A percentile compares a stretch with the other conserved stretches of the same genome.
phyloP scores from a whole-genome alignment of 768 basidiomycete species.

The Suillus lakei region DNA sequence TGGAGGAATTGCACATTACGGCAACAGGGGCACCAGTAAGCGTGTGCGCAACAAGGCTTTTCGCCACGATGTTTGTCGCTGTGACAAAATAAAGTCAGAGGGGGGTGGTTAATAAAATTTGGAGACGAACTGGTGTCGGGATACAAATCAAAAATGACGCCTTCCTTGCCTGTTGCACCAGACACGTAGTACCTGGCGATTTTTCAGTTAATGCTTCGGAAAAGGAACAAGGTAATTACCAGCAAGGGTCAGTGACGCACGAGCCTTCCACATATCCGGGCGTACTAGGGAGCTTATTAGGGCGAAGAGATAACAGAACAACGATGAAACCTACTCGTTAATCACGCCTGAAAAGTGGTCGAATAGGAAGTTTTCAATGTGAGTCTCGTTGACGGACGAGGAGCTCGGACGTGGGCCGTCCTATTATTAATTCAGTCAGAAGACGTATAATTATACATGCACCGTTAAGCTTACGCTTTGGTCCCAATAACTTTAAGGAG shows the following conservation, averaged over 20 bases:
- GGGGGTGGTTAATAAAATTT: background rate
- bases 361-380: constrained; percentile 58
- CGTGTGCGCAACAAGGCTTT: constrained; percentile 51
- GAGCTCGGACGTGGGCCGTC: constrained; percentile 50
- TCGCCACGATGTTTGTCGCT: constrained; percentile 55
- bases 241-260: constrained; percentile 63
- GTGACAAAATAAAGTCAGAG: background rate
- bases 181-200: constrained; percentile 45
- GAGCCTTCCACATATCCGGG: constrained; percentile 58
- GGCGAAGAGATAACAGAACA: background rate
- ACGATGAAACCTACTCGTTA: constrained; percentile 40
- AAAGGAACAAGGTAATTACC: constrained; percentile 34
- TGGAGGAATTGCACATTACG: constrained; percentile 59
- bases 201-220: background rate
- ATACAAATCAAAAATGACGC: constrained; percentile 61
- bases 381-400: constrained; percentile 54
- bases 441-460: background rate
- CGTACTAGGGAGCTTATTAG: constrained; percentile 20
- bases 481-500: constrained; percentile 59
- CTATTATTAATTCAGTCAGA: constrained; percentile 13
- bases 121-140: constrained; percentile 51
- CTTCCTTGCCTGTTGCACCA: constrained; percentile 62
- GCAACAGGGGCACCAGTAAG: constrained; percentile 46
- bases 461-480: constrained; percentile 45
- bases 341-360: constrained; percentile 57